Base-by-base conservation (phyloP, 23 red algal species). In the Rhodosorus marinus region DNA sequence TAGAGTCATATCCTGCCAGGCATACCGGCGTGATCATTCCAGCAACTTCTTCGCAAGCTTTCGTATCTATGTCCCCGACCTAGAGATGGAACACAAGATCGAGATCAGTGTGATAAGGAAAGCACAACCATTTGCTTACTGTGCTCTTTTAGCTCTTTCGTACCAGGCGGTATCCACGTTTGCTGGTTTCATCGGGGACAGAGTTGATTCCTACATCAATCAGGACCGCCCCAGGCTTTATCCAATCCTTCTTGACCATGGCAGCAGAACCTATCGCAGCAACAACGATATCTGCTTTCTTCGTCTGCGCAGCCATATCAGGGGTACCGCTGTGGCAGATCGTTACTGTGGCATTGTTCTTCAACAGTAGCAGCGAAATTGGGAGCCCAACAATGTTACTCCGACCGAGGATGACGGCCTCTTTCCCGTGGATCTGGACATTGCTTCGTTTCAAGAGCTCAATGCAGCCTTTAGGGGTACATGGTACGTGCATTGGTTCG, bases 311-410 rank as follows among this genome's bases (percentile, higher is more conserved):
- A 22, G 57, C 57, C 3, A 76, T 66, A 43, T 92, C 66, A 15
- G 26, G 58, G 0, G 83, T 92, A 28, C 64, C 30, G n/a, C 66
- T 74, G 38, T 92, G 83, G 40, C 83, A 92, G 5, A 92, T 69
- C 4, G 64, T 92, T 11, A 92, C 83, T 66, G 83, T 92, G 0
- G 83, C 83, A 51, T 92, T 80, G 7, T 60, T 33, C 23, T 80
- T 73, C 57, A 80, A 40, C 9, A 92, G 45, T 0, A 92, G 47
- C 65, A 92, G 57, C 24, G 83, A 68, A 36, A 80, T 74, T 5
- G 83, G 83, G 14, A 92, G 62, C 9, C 83, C 83, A 33, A 92
- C 83, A n/a, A 92, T 92, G 56, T 92, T 92, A 31, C 83, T 92
- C 26, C 83, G 59, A n/a, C 83, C 83, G 15, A 92, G 60, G 1